These are phyloP conservation scores for Breynia disticha DNA, from an alignment of 441 rosid genomes.

Conservation along the genomic window DNA sequence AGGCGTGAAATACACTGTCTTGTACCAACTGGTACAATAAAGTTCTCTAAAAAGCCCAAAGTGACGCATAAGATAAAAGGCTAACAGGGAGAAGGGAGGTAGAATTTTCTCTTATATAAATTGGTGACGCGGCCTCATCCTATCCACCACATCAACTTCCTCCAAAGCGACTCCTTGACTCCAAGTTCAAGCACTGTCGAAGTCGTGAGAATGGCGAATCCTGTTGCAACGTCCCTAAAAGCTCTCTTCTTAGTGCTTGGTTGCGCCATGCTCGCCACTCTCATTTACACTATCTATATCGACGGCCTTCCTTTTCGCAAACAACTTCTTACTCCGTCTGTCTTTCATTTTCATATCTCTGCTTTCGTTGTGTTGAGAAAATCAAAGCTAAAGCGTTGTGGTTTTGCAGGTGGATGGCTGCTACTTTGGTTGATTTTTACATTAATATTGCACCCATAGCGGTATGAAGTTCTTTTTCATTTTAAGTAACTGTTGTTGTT, in stretches of 20 bases:
- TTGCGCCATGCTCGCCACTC: conserved; percentile 41
- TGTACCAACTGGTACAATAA: too few relatives aligned
- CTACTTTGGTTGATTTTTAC: conserved; percentile 69
- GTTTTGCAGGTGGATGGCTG: conserved; percentile 62
- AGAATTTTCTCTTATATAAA: too few relatives aligned
- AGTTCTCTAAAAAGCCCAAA: too few relatives aligned
- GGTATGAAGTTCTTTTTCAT: conserved; percentile 22
- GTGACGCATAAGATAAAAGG: too few relatives aligned
- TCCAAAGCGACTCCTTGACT: too few relatives aligned
- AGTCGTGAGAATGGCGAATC: conserved; percentile 8
- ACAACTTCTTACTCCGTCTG: conserved; percentile 74
- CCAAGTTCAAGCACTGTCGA: neutral
- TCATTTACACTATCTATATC: conserved; percentile 48
- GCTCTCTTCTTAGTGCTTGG: conserved; percentile 35
- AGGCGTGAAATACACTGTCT: too few relatives aligned
- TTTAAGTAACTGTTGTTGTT: too few relatives aligned
- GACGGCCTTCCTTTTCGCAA: conserved; percentile 71
- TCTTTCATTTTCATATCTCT: neutral
- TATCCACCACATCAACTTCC: too few relatives aligned
- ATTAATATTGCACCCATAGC: conserved; percentile 46
- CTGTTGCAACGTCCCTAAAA: conserved; percentile 30
- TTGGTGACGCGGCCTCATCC: too few relatives aligned
- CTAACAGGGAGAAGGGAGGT: too few relatives aligned
- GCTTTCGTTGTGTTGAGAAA: neutral
- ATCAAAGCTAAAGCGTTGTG: too few relatives aligned